phyloP scores from a whole-genome alignment of 108 stramenopile species.

The Skeletonema grethae region DNA sequence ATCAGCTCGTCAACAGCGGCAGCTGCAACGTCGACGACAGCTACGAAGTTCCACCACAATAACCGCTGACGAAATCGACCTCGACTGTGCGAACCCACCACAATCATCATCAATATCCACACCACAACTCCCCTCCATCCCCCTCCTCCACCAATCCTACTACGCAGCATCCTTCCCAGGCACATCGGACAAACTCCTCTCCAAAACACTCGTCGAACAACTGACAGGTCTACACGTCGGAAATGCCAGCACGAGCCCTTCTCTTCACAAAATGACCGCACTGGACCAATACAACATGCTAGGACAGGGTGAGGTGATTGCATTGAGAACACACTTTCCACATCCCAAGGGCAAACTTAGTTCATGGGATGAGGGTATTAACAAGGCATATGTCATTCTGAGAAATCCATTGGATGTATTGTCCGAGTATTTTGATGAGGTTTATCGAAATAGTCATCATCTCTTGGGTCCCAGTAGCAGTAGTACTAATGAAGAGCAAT shows the following conservation, averaged over 20 bases:
- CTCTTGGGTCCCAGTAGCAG: not conserved
- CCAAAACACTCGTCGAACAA: conserved; percentile 28
- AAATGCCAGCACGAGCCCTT: conserved; percentile 21
- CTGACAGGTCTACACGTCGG: conserved; percentile 30
- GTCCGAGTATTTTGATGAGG: conserved; percentile 33
- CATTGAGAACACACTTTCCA: conserved; percentile 39
- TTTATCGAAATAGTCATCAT: conserved; percentile 31
- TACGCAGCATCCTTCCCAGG: conserved; percentile 43
- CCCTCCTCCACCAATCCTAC: conserved; percentile 2
- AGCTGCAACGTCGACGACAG: no score
- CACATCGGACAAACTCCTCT: conserved; percentile 20
- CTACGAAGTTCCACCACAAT: no score
- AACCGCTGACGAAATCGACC: no score
- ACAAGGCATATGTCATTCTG: conserved; percentile 23
- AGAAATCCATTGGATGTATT: conserved; percentile 42
- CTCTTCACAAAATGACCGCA: conserved; percentile 7
- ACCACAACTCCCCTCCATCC: not conserved
- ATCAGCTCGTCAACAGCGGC: no score
- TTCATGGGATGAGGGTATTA: conserved; percentile 29
- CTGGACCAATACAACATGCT: not conserved
- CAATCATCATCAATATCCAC: no score
- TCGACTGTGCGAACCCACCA: no score
- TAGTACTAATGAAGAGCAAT: not conserved
- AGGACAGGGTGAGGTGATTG: conserved; percentile 24
- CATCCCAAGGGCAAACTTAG: conserved; percentile 39